phyloP scores from a whole-genome alignment of 1,139 yeast species.

The Candida mesenterica region DNA sequence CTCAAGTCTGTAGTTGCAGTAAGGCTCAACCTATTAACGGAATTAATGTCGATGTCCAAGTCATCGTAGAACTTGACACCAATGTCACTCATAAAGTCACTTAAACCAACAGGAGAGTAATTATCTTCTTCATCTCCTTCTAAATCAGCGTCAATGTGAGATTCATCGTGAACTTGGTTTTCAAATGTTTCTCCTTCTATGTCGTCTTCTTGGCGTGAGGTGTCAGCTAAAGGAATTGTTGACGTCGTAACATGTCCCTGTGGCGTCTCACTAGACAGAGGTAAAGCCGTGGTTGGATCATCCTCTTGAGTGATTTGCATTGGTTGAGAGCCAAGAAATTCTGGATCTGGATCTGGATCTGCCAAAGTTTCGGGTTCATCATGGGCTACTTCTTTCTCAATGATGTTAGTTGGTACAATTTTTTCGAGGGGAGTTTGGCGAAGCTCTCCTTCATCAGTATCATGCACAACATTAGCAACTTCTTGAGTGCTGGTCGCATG shows the following conservation, averaged over 20 bases:
- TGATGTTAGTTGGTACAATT: no score
- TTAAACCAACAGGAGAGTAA: constrained; percentile 35
- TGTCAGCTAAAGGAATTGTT: constrained; percentile 32
- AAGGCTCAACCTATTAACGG: constrained; percentile 25
- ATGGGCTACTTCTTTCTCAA: no score
- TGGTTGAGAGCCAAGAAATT: constrained; percentile 16
- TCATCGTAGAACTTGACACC: constrained; percentile 55
- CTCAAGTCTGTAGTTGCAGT: constrained; percentile 16
- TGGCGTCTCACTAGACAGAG: constrained; percentile 6
- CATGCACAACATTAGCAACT: no score
- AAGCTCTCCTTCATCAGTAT: no score
- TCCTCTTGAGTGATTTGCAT: constrained; percentile 23
- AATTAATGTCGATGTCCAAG: constrained; percentile 37
- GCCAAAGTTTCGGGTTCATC: no score
- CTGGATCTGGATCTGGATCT: no score
- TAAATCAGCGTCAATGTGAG: constrained; percentile 13
- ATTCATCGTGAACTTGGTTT: constrained; percentile 9
- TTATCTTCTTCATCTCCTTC: constrained; percentile 17
- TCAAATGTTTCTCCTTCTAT: constrained; percentile 10
- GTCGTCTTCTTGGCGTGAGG: constrained; percentile 16
- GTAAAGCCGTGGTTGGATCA: neutral
- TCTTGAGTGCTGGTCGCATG: neutral
- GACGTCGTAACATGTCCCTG: constrained; percentile 12
- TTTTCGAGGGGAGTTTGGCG: no score
- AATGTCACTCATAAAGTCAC: constrained; percentile 45